These are phyloP conservation scores for Arachnopeziza araneosa DNA, from an alignment of 2,329 filamentous ascomycete genomes.

Conservation along the genomic window DNA sequence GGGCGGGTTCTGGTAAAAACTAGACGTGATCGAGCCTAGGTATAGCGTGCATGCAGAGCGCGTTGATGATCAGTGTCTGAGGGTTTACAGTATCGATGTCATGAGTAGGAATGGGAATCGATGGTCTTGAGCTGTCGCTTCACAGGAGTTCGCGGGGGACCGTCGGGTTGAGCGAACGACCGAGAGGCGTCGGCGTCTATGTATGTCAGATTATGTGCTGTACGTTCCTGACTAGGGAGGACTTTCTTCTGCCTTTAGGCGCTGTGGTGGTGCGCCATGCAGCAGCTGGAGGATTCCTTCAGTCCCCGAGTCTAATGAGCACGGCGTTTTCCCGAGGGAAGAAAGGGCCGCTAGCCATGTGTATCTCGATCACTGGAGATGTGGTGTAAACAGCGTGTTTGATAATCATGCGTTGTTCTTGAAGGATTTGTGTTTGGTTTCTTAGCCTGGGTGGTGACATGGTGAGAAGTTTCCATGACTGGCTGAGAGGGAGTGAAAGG, in stretches of 20 bases:
- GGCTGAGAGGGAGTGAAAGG: background rate
- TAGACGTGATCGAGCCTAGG: too few species aligned
- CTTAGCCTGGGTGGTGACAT: background rate
- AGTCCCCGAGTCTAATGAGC: too few species aligned
- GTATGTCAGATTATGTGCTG: background rate
- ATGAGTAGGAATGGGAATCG: too few species aligned
- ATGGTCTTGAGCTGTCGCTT: too few species aligned
- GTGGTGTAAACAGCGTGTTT: background rate
- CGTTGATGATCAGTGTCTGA: too few species aligned
- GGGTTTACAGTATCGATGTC: too few species aligned
- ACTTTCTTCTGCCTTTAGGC: background rate
- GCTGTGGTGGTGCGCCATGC: background rate
- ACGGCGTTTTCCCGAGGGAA: too few species aligned
- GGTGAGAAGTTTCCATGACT: background rate
- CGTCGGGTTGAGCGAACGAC: too few species aligned
- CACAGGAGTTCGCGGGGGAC: too few species aligned
- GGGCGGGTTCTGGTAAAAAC: too few species aligned
- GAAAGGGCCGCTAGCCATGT: background rate
- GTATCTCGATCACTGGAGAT: background rate
- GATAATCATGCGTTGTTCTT: background rate
- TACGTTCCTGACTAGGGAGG: background rate
- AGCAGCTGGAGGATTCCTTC: too few species aligned
- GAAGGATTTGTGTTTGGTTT: background rate
- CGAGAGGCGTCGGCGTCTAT: background rate
- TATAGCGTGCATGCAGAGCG: too few species aligned